phyloP scores from a whole-genome alignment of 306 rosid species.

The Aeschynomene evenia region DNA sequence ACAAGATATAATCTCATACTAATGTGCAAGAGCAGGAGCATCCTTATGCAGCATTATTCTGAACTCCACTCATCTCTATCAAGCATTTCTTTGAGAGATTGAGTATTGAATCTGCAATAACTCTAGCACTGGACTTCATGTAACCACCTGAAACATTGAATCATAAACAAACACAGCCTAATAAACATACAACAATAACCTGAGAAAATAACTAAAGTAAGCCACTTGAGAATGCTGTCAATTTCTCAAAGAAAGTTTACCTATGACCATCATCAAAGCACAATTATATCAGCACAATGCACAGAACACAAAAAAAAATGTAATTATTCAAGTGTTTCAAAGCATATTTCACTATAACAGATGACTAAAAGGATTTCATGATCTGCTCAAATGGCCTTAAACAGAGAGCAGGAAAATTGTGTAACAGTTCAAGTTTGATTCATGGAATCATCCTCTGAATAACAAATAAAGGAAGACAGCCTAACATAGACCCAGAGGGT shows the following conservation, averaged over 20 bases:
- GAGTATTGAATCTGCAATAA: conserved; percentile 79
- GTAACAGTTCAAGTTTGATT: too few species aligned
- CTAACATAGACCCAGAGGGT: not conserved
- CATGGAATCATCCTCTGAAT: not conserved
- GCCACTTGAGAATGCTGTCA: not conserved
- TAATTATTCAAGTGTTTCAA: too few species aligned
- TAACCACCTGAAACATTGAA: conserved; percentile 75
- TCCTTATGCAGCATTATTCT: conserved; percentile 8
- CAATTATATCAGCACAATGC: not conserved
- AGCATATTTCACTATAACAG: not conserved
- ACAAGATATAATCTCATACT: not conserved
- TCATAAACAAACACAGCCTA: not conserved
- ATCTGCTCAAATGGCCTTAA: not conserved
- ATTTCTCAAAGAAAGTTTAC: not conserved
- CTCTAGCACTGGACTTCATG: conserved; percentile 90
- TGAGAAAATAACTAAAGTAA: not conserved
- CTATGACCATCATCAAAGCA: not conserved
- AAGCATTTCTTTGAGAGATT: conserved; percentile 68
- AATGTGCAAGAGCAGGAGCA: conserved; percentile 19
- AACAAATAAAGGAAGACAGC: not conserved
- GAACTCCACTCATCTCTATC: conserved; percentile 48
- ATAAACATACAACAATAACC: conserved; percentile 16
- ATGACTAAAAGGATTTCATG: not conserved
- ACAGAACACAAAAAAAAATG: not conserved
- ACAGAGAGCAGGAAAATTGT: too few species aligned